Base-by-base conservation (phyloP, 139 green algal genomes). In the Coelastrella sp. region DNA sequence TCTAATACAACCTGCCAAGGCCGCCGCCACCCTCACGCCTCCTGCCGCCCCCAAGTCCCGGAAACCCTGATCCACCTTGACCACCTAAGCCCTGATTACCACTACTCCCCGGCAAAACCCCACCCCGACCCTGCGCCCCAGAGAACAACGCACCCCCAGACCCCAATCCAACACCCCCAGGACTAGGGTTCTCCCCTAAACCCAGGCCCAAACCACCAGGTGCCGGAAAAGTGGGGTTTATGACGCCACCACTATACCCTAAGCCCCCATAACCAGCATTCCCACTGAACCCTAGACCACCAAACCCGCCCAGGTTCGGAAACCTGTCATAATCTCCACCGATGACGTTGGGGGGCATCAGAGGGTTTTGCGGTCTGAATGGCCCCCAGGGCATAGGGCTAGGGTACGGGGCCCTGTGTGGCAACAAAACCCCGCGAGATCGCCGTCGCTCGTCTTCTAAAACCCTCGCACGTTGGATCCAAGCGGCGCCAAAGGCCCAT, bases 271-370 rank as follows among this genome's bases (percentile, higher is more conserved):
- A n/a, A 0, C 64, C 61, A 17, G 20, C 64, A 59, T 8, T 47
- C 6, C 73, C 56, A 23, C n/a, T 11, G 7, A 89, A 56, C 71
- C 82, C 10, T 2, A 79, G 54, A 5, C 84, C 84, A 7, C 71
- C 84, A 32, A 74, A 58, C 32, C 68, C 84, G 6, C 85, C 73
- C 0, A 11, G 4, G 7, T 58, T 71, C 3, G 86, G 74, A 32
- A 83, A 66, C 16, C 86, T 61, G 23, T 90, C 86, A 57, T 90
- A 90, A n/a, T 90, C 86, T 5, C 86, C 86, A 10, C 75, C 86
- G 2, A 90, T 77, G 23, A 90, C 23, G 61, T 85, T 56, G 0
- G 86, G 86, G 0, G 86, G 74, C 86, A 90, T 90, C 59, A 64
- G 58, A 4, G 86, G 86, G 16, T 83, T 61, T 0, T 57, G 13